phyloP scores from a whole-genome alignment of 768 basidiomycete species.

The Pulveroboletus ravenelii region DNA sequence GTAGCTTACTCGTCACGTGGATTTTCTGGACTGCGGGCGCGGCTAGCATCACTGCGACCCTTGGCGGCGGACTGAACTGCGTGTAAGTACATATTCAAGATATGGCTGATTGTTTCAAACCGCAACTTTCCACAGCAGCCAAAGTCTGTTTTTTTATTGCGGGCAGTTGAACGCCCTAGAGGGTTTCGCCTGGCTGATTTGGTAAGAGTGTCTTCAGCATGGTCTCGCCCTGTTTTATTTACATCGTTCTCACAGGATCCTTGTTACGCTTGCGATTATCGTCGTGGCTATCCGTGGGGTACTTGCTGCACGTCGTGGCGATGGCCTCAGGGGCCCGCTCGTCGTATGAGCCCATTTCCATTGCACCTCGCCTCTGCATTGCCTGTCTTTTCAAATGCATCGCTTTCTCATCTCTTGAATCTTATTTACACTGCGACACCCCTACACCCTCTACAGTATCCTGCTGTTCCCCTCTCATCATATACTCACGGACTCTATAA shows the following conservation, averaged over 20 bases:
- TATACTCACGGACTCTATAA: neutral
- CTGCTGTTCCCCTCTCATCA: neutral
- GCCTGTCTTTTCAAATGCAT: slow-evolving; percentile 4
- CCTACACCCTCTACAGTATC: neutral
- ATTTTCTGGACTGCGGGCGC: slow-evolving; percentile 75
- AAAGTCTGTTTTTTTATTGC: slow-evolving; percentile 55
- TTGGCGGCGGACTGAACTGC: slow-evolving; percentile 73
- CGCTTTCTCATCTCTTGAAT: neutral
- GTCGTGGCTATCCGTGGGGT: slow-evolving; percentile 60
- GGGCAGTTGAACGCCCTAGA: slow-evolving; percentile 72
- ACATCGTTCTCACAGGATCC: slow-evolving; percentile 42
- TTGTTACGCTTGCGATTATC: slow-evolving; percentile 58
- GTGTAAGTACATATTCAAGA: slow-evolving; percentile 33
- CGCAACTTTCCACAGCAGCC: slow-evolving; percentile 27
- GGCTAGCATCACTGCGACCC: slow-evolving; percentile 58
- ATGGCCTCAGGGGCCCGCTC: slow-evolving; percentile 58
- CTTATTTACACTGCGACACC: slow-evolving; percentile 16
- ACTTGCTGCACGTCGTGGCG: slow-evolving; percentile 55
- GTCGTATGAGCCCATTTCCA: slow-evolving; percentile 26
- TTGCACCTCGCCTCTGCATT: neutral
- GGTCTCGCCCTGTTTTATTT: neutral
- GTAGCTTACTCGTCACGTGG: slow-evolving; percentile 68
- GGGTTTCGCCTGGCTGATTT: slow-evolving; percentile 72
- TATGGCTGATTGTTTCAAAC: neutral
- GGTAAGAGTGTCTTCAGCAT: slow-evolving; percentile 35